Conservation (phyloP, 140 eudicot species). For the Cichorium intybus region DNA sequence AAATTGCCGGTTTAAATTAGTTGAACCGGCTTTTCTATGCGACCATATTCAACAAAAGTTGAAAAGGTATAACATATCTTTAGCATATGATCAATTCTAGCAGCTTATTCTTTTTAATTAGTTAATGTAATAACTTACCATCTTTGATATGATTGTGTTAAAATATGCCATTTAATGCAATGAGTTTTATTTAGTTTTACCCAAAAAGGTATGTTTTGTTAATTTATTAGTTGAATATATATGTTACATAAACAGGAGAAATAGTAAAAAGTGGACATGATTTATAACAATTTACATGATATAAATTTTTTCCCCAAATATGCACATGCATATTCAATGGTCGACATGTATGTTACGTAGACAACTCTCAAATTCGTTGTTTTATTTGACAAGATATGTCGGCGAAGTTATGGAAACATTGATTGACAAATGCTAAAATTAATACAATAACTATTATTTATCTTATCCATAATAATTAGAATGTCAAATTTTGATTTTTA, state of each 20-base stretch:
- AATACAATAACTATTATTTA: no score
- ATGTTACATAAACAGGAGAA: background rate
- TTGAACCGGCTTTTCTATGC: background rate
- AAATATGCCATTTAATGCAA: no score
- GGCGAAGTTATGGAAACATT: background rate
- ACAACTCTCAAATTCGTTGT: background rate
- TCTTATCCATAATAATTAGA: no score
- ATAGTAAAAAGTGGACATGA: background rate
- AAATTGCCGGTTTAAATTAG: no score
- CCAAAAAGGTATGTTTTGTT: background rate
- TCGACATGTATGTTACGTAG: background rate
- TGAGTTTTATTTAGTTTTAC: background rate
- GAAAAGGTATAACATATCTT: no score
- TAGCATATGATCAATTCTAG: no score
- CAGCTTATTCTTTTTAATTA: no score
- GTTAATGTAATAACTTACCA: background rate
- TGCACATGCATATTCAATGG: background rate
- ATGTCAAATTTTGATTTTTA: no score
- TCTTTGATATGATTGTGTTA: background rate
- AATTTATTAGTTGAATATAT: no score
- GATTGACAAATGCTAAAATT: background rate
- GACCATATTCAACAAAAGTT: background rate
- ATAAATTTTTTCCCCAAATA: background rate
- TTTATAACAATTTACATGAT: background rate
- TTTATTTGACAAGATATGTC: background rate